These are phyloP conservation scores for Yamadazyma sp. DNA, from an alignment of 1,139 yeast genomes.

Conservation along the genomic window DNA sequence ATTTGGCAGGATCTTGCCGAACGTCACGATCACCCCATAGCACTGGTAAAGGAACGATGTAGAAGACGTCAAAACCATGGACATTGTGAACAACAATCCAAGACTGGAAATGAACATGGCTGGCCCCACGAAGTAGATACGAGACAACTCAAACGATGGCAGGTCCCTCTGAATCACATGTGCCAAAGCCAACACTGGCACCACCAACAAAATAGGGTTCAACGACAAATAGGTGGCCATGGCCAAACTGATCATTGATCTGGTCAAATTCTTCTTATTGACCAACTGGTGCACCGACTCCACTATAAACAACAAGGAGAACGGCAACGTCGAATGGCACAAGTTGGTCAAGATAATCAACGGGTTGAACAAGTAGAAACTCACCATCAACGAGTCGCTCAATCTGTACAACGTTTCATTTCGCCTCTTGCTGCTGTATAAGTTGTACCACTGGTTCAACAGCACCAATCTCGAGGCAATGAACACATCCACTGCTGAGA, in stretches of 20 bases:
- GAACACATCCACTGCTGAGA: constrained; percentile 40
- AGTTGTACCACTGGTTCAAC: constrained; percentile 39
- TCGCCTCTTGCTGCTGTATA: constrained; percentile 24
- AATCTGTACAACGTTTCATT: constrained; percentile 22
- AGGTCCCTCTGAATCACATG: constrained; percentile 18
- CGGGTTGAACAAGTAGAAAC: constrained; percentile 80
- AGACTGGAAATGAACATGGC: constrained; percentile 26
- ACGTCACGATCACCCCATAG: constrained; percentile 60
- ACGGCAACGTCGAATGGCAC: constrained; percentile 65
- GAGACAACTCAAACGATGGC: constrained; percentile 7
- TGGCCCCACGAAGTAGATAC: constrained; percentile 15
- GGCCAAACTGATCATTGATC: constrained; percentile 57
- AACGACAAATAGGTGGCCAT: constrained; percentile 64
- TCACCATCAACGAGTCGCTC: constrained; percentile 48
- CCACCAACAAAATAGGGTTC: constrained; percentile 56
- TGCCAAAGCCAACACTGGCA: constrained; percentile 53
- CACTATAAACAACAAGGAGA: constrained; percentile 59
- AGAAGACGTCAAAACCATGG: constrained; percentile 34
- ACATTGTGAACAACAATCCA: constrained; percentile 34
- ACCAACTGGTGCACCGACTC: constrained; percentile 52
- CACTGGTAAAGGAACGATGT: constrained; percentile 56
- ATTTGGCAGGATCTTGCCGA: constrained; percentile 76
- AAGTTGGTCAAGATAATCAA: constrained; percentile 65
- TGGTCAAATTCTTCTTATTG: constrained; percentile 33
- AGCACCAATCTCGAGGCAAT: constrained; percentile 43